Conservation (phyloP, 129 eudicot genomes). For the Sambucus nigra region DNA sequence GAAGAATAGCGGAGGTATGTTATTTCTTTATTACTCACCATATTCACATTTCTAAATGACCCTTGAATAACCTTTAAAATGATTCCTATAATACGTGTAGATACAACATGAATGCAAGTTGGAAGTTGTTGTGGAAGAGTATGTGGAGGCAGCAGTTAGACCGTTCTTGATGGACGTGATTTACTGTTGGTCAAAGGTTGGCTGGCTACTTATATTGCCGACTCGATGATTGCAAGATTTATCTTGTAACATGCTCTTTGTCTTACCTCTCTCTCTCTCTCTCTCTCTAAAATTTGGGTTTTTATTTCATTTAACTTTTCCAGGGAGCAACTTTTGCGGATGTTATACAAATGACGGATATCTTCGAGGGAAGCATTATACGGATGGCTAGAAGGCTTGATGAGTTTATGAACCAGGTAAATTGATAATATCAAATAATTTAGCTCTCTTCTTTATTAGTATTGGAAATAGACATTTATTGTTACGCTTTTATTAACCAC, state of each 20-base stretch:
- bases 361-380: conserved; percentile 94
- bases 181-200: conserved; percentile 97
- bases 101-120: conserved; percentile 96
- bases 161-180: conserved; percentile 99
- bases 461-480: no score
- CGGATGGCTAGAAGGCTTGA: conserved; percentile 94
- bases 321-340: conserved; percentile 89
- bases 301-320: conserved; percentile 5
- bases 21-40: not conserved
- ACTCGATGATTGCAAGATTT: no score
- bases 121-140: conserved; percentile 88
- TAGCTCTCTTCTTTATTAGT: not conserved
- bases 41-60: not conserved
- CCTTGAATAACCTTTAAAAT: not conserved
- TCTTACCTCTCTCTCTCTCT: not conserved
- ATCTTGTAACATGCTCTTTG: no score
- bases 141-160: conserved; percentile 86
- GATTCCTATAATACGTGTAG: conserved; percentile 25
- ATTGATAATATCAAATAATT: not conserved
- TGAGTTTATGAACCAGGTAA: conserved; percentile 93
- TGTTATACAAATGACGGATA: conserved; percentile 97
- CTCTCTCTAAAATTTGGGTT: not conserved
- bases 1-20: conserved; percentile 82
- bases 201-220: conserved; percentile 7
- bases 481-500: no score